Evolutionary conservation across 257 asterid genomes (phyloP).

Genomic region (Gentiana macrophylla): DNA sequence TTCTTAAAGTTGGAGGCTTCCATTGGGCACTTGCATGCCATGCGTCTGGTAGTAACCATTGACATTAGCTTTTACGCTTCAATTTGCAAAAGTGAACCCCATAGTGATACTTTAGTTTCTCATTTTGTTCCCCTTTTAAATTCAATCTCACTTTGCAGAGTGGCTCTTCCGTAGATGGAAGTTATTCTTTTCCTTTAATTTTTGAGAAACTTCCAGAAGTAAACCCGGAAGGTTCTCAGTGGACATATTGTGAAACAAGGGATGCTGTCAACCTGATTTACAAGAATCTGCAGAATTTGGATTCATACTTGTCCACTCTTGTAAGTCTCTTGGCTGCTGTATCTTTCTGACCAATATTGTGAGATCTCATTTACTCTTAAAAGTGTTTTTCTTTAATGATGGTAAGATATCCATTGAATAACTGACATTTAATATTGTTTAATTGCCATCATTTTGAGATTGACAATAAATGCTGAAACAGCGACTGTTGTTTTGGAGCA

Average conservation of each 20-base stretch:
- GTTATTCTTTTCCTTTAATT: slow-evolving; percentile 68
- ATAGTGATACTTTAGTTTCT: slow-evolving; percentile 6
- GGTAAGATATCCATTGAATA: neutral
- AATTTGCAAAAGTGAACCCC: neutral
- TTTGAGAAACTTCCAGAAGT: slow-evolving; percentile 85
- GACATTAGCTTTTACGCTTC: neutral
- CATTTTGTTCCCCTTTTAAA: slow-evolving; percentile 2
- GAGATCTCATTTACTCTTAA: slow-evolving; percentile 3
- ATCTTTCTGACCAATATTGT: slow-evolving; percentile 11
- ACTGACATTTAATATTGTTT: neutral
- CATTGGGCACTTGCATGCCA: slow-evolving; percentile 80
- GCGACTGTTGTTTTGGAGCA: no score
- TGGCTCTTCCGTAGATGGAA: slow-evolving; percentile 84
- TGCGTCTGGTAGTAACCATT: slow-evolving; percentile 45
- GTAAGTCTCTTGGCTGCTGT: slow-evolving; percentile 40
- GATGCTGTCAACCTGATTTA: slow-evolving; percentile 73
- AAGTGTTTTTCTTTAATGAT: slow-evolving; percentile 3
- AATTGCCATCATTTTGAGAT: neutral
- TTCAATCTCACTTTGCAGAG: slow-evolving; percentile 42
- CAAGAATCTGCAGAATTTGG: slow-evolving; percentile 66
- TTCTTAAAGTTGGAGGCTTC: slow-evolving; percentile 84
- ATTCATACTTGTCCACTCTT: slow-evolving; percentile 62
- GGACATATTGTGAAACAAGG: slow-evolving; percentile 77
- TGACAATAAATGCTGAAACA: neutral
- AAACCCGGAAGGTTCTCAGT: slow-evolving; percentile 75